Evolutionary conservation across 139 green algal genomes (phyloP).

Genomic region (Chlorella sp.): DNA sequence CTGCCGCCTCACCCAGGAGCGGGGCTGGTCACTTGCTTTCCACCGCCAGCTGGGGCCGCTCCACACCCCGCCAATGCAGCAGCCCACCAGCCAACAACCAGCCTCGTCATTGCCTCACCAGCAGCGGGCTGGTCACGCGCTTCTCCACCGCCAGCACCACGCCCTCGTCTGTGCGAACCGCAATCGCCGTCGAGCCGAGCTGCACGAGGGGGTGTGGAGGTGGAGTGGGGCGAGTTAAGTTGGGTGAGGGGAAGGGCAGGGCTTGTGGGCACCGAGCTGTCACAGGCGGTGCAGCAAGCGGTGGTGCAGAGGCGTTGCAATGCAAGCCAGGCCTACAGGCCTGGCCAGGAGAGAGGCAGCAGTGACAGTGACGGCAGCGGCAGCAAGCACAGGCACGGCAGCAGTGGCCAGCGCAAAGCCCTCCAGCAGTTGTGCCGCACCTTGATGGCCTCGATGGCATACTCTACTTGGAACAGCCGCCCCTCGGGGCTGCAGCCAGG

Average conservation of each 20-base stretch:
- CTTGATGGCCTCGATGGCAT: conserved; percentile 99
- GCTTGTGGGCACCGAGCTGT: too few relatives aligned
- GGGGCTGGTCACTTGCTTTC: too few relatives aligned
- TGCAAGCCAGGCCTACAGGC: neutral
- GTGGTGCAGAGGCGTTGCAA: too few relatives aligned
- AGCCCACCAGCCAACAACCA: neutral
- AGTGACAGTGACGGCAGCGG: neutral
- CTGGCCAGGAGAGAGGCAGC: neutral
- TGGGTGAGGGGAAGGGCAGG: neutral
- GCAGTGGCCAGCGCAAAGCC: neutral
- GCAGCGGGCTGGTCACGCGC: conserved; percentile 93
- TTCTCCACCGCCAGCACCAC: conserved; percentile 98
- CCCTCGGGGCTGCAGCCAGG: conserved; percentile 76
- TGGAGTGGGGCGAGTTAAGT: too few relatives aligned
- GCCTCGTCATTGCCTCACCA: conserved; percentile 66
- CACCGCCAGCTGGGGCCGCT: too few relatives aligned
- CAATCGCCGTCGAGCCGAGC: conserved; percentile 97
- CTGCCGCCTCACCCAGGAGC: too few relatives aligned
- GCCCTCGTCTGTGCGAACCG: conserved; percentile 90
- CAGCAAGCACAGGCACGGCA: neutral
- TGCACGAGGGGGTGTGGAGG: too few relatives aligned
- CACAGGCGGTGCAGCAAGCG: too few relatives aligned
- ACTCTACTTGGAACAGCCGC: conserved; percentile 98
- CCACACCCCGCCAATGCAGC: too few relatives aligned
- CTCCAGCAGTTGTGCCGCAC: conserved; percentile 45